Evolutionary conservation across 495 filamentous ascomycete genomes (phyloP), one percentile per base, ranked within the genome.

Genomic region (Lasiosphaeria miniovina): DNA sequence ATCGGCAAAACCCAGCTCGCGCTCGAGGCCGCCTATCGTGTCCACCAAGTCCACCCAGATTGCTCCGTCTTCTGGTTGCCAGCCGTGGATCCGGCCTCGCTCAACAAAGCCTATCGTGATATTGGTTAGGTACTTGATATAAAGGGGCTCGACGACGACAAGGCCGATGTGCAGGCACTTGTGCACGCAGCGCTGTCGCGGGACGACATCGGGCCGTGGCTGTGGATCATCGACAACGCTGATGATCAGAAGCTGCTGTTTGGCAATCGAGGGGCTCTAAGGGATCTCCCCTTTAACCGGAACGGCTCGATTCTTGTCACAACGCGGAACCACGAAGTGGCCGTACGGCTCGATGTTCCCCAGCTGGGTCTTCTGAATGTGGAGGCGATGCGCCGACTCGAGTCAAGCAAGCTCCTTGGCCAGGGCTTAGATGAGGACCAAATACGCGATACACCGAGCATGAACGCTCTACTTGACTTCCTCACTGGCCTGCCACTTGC

Each of bases 1-100:
- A 55, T 64, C 49, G 82, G 78, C 8, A 84, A 84, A 66, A 80
- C 79, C 0, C 77, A 84, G 57, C 75, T 84, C 50, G 81, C 82
- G 2, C 79, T 86, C 52, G 79, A 84, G 63, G 77, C 73, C 54
- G 72, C 71, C 15, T 82, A 78, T 66, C 72, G 68, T 5, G 65
- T 74, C 17, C 61, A 62, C 59, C 67, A 75, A 24, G 33, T 57
- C 3, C 45, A 70, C 40, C 74, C 76, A 3, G 64, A 70, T 17
- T 71, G 61, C 11, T 73, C 68, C 48, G 61, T 83, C 31, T 80
- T 82, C 59, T 84, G 78, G 81, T 68, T 81, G 0, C 70, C 76
- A n/a, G 76, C 71, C 1, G 60, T 72, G 15, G 69, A 65, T 63
- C 17, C 55, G 15, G 61, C 66, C 5, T 65, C 64, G 52, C 80